Base-by-base conservation (phyloP, 108 stramenopile genomes). In the Aurantiochytrium sp. region DNA sequence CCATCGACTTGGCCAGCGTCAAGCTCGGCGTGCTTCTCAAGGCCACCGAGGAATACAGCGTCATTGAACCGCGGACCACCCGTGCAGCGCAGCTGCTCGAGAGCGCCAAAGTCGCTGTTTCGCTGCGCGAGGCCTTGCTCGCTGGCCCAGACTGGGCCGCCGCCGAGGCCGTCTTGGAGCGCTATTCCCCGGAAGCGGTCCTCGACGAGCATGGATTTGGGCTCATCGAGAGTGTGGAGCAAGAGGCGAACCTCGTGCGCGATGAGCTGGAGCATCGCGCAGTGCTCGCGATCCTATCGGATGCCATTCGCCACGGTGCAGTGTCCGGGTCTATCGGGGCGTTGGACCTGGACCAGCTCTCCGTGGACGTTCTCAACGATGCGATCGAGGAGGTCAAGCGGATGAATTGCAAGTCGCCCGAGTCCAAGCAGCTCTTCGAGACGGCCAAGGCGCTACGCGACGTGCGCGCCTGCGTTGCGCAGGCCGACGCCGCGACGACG, bases 21-120 rank as follows among this genome's bases (percentile, higher is more conserved):
- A 81, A 81, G 45, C 45, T 81, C 12, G 73, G 73, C 12, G 30
- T 27, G 24, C 73, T 81, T 42, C 39, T 81, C 73, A 81, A 81
- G 8, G 3, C 30, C 17, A 81, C 73, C 39, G 45, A 41, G 24
- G 32, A 81, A 24, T 81, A 81, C 3, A 48, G 45, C 45, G 24
- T 48, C 19, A 6, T 27, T 48, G 39, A 41, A 41, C 45, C 73
- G 6, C 21, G 45, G 15, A 39, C 73, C 21, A 81, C 42, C 12
- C 21, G 73, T 48, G 73, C 73, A 24, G 45, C 39, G 39, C 73
- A 81, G 24, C 73, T 81, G 12, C 45, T 81, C n/a, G 45, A 41
- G n/a, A 48, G 73, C 45, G 73, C 73, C 36, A 81, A 81, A 24
- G 45, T 81, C n/a, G 15, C 45, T 12, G 73, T 81, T 37, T 41